Percentiles rank a stretch among this genome's conserved stretches.
Conservation (phyloP, 352 stramenopile species). For the Pythium periplocum region DNA sequence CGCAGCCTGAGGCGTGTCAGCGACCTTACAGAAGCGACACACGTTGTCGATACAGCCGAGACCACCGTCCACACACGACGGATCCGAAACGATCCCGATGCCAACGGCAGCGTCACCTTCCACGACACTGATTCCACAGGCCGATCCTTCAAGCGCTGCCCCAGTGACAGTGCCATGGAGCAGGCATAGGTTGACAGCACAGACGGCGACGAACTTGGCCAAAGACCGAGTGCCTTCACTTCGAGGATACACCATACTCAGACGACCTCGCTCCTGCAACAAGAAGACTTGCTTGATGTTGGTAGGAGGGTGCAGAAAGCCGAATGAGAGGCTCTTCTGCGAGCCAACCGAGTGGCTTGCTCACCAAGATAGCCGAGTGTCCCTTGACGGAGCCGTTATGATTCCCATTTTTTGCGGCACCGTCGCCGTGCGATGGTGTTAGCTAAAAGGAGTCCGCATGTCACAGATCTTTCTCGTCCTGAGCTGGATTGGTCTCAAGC, state of each 20-base stretch:
- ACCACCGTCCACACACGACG: constrained; percentile 10
- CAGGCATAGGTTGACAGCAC: constrained; percentile 9
- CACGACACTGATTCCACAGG: constrained; percentile 1
- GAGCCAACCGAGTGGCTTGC: no score
- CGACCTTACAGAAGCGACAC: constrained; percentile 18
- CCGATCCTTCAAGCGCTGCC: not conserved
- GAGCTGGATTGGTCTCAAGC: no score
- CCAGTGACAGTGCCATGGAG: constrained; percentile 1
- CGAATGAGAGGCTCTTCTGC: constrained; percentile 3
- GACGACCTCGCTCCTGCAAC: constrained; percentile 2
- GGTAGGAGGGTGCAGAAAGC: constrained; percentile 11
- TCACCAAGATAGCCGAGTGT: no score
- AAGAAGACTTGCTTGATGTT: constrained; percentile 3
- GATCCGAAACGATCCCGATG: constrained; percentile 15
- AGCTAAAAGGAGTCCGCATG: no score
- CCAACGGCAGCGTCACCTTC: constrained; percentile 12
- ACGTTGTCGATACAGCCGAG: constrained; percentile 19
- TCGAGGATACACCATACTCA: constrained; percentile 16
- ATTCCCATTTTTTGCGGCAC: no score
- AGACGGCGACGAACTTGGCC: constrained; percentile 12
- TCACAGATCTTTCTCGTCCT: no score
- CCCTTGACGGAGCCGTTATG: no score
- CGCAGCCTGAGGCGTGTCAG: constrained; percentile 9
- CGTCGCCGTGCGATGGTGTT: no score
- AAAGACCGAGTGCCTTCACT: constrained; percentile 10